These are phyloP conservation scores for Euphorbia schlechtendalii DNA, from an alignment of 441 rosid species.

Conservation along the genomic window DNA sequence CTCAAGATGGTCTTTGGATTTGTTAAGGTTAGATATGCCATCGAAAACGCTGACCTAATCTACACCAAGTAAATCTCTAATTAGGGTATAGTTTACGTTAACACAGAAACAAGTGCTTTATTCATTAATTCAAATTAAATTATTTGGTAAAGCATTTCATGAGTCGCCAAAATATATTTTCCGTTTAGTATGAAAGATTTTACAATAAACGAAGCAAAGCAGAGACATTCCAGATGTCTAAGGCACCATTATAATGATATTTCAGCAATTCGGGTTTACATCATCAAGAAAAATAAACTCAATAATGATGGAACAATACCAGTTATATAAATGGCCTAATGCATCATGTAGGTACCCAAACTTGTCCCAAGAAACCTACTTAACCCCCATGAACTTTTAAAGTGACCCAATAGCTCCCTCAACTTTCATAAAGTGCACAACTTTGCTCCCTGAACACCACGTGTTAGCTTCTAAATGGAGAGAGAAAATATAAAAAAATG, in stretches of 20 bases:
- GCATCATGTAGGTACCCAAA: too few relatives aligned
- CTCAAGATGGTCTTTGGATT: constrained; percentile 49
- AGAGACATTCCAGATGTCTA: background rate
- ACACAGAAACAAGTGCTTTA: background rate
- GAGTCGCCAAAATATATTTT: background rate
- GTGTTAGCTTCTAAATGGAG: too few relatives aligned
- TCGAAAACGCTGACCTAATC: constrained; percentile 80
- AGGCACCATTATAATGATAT: background rate
- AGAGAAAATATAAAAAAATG: too few relatives aligned
- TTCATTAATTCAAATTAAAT: background rate
- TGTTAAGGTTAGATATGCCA: constrained; percentile 74
- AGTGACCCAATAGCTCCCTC: too few relatives aligned
- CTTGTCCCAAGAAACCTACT: too few relatives aligned
- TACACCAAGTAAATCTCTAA: constrained; percentile 22
- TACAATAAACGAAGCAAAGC: background rate
- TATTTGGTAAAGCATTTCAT: background rate
- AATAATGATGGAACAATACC: too few relatives aligned
- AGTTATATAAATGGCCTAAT: too few relatives aligned
- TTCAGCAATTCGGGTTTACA: background rate
- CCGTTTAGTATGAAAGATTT: background rate
- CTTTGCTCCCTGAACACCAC: too few relatives aligned
- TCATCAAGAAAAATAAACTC: too few relatives aligned
- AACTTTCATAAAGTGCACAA: too few relatives aligned
- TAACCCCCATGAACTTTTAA: too few relatives aligned
- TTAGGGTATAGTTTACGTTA: background rate